Evolutionary conservation across 2,329 filamentous ascomycete genomes (phyloP).

Genomic region (Thyridium curvatum): DNA sequence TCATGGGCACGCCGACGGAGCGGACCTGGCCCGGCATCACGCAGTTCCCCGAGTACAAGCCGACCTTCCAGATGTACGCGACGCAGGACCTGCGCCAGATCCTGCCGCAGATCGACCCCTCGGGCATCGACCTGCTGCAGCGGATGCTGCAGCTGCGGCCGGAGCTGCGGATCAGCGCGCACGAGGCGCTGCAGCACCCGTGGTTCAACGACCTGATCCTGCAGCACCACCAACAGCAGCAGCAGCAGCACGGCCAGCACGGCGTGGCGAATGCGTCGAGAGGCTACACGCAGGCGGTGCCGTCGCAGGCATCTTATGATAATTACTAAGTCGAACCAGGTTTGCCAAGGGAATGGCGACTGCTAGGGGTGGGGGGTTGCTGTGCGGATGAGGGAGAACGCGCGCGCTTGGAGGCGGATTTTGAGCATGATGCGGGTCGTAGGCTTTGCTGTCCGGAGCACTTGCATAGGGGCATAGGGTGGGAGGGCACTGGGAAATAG

Average conservation of each 20-base stretch:
- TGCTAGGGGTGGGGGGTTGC: no score
- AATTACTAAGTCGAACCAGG: constrained; percentile 13
- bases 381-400: no score
- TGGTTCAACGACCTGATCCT: constrained; percentile 80
- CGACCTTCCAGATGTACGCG: constrained; percentile 87
- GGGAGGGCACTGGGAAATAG: no score
- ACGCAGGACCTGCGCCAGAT: constrained; percentile 86
- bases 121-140: constrained; percentile 80
- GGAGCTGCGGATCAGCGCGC: constrained; percentile 83
- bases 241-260: constrained; percentile 25
- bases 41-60: constrained; percentile 95
- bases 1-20: constrained; percentile 97
- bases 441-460: no score
- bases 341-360: no score
- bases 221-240: constrained; percentile 42
- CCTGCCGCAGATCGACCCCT: constrained; percentile 80
- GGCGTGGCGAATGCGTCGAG: neutral
- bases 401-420: no score
- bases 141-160: constrained; percentile 90
- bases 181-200: constrained; percentile 79
- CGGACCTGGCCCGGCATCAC: constrained; percentile 93
- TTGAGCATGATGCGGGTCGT: no score
- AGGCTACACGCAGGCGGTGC: constrained; percentile 30
- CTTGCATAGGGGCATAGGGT: no score
- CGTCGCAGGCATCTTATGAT: constrained; percentile 23